phyloP scores from a whole-genome alignment of 106 monocot species.

The Amphibolis antarctica region DNA sequence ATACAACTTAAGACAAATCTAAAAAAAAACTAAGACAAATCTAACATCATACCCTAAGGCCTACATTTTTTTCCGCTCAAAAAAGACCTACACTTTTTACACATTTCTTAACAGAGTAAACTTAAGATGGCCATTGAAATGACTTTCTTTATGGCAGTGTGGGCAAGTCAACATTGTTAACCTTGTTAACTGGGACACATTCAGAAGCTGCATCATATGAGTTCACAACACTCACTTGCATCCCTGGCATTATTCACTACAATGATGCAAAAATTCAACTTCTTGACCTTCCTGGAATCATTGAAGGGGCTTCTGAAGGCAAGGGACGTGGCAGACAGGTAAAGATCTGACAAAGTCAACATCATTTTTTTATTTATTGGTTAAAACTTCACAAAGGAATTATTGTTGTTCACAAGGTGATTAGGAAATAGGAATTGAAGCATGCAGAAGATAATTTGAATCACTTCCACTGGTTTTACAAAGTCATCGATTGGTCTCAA shows the following conservation, averaged over 20 bases:
- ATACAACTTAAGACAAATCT: no score
- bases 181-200: constrained; percentile 87
- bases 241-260: constrained; percentile 97
- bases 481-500: no score
- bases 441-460: no score
- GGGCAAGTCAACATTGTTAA: constrained; percentile 94
- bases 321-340: constrained; percentile 99
- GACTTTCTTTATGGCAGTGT: constrained; percentile 44
- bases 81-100: no score
- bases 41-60: no score
- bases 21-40: no score
- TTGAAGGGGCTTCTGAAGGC: constrained; percentile 99
- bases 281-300: constrained; percentile 99
- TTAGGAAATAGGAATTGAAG: no score
- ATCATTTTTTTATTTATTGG: neutral
- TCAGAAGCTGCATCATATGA: constrained; percentile 99
- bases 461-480: no score
- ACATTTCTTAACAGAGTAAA: neutral
- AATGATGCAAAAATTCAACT: constrained; percentile 98
- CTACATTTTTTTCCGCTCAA: no score
- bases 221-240: constrained; percentile 97
- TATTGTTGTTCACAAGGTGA: no score
- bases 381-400: neutral
- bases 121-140: neutral
- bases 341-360: neutral